Evolutionary conservation across 352 stramenopile genomes (phyloP).

Genomic region (Phytophthora meadii): DNA sequence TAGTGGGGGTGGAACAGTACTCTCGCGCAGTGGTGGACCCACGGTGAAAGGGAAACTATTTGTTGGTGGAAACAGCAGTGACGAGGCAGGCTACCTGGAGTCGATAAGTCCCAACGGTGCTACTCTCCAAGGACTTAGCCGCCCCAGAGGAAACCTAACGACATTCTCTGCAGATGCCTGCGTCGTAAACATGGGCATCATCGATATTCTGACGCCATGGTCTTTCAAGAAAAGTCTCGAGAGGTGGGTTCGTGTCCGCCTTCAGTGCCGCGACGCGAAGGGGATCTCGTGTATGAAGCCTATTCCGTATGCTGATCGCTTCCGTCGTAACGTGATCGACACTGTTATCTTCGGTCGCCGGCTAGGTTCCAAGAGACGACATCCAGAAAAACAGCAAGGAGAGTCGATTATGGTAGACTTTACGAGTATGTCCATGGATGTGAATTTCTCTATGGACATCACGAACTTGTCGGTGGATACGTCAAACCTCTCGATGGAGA

Average conservation of each 20-base stretch:
- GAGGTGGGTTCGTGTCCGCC: slow-evolving; percentile 81
- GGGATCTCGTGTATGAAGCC: slow-evolving; percentile 89
- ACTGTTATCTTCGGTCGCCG: slow-evolving; percentile 81
- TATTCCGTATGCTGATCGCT: slow-evolving; percentile 82
- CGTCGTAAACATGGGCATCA: slow-evolving; percentile 96
- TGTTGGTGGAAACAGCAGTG: slow-evolving; percentile 37
- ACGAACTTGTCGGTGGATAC: slow-evolving; percentile 45
- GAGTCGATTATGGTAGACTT: slow-evolving; percentile 89
- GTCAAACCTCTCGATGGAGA: slow-evolving; percentile 63
- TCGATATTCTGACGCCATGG: slow-evolving; percentile 97
- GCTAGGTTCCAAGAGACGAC: slow-evolving; percentile 41
- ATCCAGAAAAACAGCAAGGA: slow-evolving; percentile 45
- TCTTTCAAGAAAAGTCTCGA: slow-evolving; percentile 94
- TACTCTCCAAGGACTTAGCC: slow-evolving; percentile 37
- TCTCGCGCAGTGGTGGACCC: slow-evolving; percentile 40
- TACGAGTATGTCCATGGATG: slow-evolving; percentile 61
- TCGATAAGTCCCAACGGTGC: slow-evolving; percentile 56
- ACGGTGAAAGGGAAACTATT: slow-evolving; percentile 44
- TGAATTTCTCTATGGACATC: slow-evolving; percentile 51
- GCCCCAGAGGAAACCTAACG: slow-evolving; percentile 35
- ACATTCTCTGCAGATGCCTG: slow-evolving; percentile 71
- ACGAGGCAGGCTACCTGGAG: slow-evolving; percentile 64
- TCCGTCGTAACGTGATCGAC: slow-evolving; percentile 86
- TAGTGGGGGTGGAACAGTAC: slow-evolving; percentile 39
- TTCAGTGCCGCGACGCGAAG: slow-evolving; percentile 79